These are phyloP conservation scores for Sarcodon sp. DNA, from an alignment of 768 basidiomycete genomes.

Conservation along the genomic window DNA sequence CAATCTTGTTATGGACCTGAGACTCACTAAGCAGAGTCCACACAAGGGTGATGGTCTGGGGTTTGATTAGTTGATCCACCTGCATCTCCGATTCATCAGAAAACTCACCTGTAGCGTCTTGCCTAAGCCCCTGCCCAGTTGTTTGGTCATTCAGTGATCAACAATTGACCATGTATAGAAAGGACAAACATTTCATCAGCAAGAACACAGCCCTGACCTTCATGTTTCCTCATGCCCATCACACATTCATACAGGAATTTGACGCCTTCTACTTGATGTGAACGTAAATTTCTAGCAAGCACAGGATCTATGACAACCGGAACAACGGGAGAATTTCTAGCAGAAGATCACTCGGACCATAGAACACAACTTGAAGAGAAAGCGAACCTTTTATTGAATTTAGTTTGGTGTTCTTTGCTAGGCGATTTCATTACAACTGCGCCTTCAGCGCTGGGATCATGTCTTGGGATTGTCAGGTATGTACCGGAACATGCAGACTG, in stretches of 20 bases:
- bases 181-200: conserved; percentile 82
- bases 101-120: conserved; percentile 70
- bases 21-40: conserved; percentile 78
- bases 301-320: conserved; percentile 87
- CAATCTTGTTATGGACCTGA: not conserved
- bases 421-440: conserved; percentile 85
- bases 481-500: not conserved
- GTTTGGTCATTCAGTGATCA: conserved; percentile 1
- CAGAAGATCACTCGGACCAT: not conserved
- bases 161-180: not conserved
- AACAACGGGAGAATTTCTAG: conserved; percentile 50
- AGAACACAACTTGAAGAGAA: not conserved
- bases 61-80: not conserved
- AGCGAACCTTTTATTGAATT: conserved; percentile 58
- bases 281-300: conserved; percentile 61
- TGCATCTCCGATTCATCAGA: not conserved
- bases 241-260: conserved; percentile 92
- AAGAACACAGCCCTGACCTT: conserved; percentile 88
- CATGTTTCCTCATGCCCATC: conserved; percentile 87
- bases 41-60: conserved; percentile 78
- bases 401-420: conserved; percentile 47
- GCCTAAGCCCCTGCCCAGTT: conserved; percentile 76
- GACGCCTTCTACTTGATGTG: conserved; percentile 86
- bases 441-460: conserved; percentile 63
- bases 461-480: conserved; percentile 24